These are phyloP conservation scores for Coniochaeta hoffmannii DNA, from an alignment of 2,329 filamentous ascomycete species.

Conservation along the genomic window DNA sequence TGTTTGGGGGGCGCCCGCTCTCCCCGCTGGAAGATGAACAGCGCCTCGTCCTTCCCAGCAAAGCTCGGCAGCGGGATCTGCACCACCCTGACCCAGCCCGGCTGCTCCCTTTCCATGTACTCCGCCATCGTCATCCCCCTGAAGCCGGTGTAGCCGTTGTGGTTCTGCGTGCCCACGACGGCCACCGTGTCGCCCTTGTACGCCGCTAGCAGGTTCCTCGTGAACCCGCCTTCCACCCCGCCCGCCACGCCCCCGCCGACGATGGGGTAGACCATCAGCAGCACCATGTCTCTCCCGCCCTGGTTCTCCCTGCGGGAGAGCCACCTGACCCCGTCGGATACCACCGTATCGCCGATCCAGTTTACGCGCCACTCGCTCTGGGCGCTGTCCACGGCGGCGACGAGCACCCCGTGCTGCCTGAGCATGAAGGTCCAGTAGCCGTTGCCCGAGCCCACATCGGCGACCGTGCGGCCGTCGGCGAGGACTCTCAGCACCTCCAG, in stretches of 20 bases:
- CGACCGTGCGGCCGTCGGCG: constrained; percentile 43
- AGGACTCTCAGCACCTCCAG: constrained; percentile 53
- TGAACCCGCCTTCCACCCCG: constrained; percentile 58
- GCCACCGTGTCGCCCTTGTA: constrained; percentile 59
- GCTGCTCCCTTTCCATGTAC: constrained; percentile 53
- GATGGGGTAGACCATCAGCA: constrained; percentile 68
- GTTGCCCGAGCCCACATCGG: constrained; percentile 64
- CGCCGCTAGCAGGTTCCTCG: constrained; percentile 49
- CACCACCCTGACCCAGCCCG: constrained; percentile 49
- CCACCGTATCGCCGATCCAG: constrained; percentile 62
- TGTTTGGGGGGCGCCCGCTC: constrained; percentile 21
- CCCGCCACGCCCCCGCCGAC: constrained; percentile 58
- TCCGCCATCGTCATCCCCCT: constrained; percentile 54
- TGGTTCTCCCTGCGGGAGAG: constrained; percentile 27
- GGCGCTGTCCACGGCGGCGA: constrained; percentile 58
- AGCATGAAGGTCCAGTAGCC: constrained; percentile 73
- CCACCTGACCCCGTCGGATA: constrained; percentile 52
- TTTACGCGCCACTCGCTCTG: constrained; percentile 60
- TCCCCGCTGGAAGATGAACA: constrained; percentile 57
- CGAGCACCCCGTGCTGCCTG: constrained; percentile 45
- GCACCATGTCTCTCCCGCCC: constrained; percentile 46
- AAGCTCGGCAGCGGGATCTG: constrained; percentile 67
- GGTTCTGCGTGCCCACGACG: constrained; percentile 69
- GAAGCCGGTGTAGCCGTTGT: constrained; percentile 68
- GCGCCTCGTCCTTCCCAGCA: constrained; percentile 67